Conservation (phyloP, 2,329 filamentous ascomycete genomes). For the Microdochium nivale region DNA sequence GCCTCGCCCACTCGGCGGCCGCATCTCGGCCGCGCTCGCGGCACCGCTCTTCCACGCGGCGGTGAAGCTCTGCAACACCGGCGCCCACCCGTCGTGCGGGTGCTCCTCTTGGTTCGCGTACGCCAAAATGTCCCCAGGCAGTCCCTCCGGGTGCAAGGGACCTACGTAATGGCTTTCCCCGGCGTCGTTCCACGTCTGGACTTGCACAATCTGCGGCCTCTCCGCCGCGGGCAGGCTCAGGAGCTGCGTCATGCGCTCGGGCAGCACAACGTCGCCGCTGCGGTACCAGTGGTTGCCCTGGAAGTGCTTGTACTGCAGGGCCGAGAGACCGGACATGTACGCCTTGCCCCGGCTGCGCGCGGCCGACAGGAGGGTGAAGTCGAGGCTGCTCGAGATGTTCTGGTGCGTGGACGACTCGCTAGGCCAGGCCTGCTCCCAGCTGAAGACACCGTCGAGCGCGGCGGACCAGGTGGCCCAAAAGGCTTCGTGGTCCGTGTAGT, state of each 20-base stretch:
- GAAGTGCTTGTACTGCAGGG: constrained; percentile 22
- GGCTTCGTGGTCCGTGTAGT: constrained; percentile 17
- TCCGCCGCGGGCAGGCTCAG: constrained; percentile 12
- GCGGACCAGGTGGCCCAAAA: constrained; percentile 21
- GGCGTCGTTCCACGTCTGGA: constrained; percentile 27
- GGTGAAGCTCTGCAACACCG: constrained; percentile 24
- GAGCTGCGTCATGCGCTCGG: constrained; percentile 24
- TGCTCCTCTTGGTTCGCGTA: constrained; percentile 19
- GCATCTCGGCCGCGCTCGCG: constrained; percentile 10
- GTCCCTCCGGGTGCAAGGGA: constrained; percentile 19
- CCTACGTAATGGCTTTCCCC: constrained; percentile 28
- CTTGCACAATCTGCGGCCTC: constrained; percentile 20
- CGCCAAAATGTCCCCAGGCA: constrained; percentile 14
- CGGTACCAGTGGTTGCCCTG: constrained; percentile 21
- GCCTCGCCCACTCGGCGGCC: constrained; percentile 3
- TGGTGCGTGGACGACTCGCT: constrained; percentile 11
- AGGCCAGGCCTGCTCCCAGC: constrained; percentile 28
- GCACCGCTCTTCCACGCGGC: constrained; percentile 20
- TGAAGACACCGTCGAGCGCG: constrained; percentile 25
- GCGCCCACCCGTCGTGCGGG: constrained; percentile 23
- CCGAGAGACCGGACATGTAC: constrained; percentile 25
- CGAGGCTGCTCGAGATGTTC: constrained; percentile 16
- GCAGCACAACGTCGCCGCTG: constrained; percentile 22
- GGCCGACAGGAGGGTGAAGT: constrained; percentile 12
- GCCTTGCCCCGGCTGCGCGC: constrained; percentile 16